Evolutionary conservation across 2,329 filamentous ascomycete genomes (phyloP).

Genomic region (Diaporthe ilicicola): DNA sequence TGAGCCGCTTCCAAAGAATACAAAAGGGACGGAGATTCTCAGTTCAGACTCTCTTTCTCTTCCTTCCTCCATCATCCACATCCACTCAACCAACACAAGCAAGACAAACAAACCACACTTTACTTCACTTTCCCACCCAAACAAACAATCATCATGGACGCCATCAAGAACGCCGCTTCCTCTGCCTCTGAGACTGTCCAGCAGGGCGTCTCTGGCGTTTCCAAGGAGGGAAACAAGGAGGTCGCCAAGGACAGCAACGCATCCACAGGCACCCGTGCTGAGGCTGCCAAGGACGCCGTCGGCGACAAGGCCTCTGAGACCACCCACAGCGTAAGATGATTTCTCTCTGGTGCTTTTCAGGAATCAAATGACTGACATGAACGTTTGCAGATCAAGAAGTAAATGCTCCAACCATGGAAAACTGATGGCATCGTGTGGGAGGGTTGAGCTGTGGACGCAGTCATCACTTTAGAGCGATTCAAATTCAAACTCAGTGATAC

Average conservation of each 20-base stretch:
- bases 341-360: neutral
- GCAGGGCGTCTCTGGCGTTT: slow-evolving; percentile 59
- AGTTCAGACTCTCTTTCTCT: neutral
- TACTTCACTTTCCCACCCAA: slow-evolving; percentile 20
- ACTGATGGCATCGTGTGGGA: neutral
- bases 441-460: neutral
- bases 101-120: slow-evolving; percentile 31
- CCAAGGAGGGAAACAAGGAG: slow-evolving; percentile 69
- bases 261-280: slow-evolving; percentile 48
- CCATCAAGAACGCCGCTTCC: slow-evolving; percentile 62
- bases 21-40: neutral
- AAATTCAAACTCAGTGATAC: slow-evolving; percentile 14
- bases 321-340: slow-evolving; percentile 15
- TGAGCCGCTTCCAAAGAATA: neutral
- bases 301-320: slow-evolving; percentile 16
- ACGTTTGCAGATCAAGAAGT: neutral
- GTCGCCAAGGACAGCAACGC: slow-evolving; percentile 63
- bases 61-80: neutral
- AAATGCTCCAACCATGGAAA: neutral
- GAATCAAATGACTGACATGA: neutral
- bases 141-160: slow-evolving; percentile 45
- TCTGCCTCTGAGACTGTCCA: slow-evolving; percentile 43
- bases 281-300: slow-evolving; percentile 42
- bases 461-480: slow-evolving; percentile 14
- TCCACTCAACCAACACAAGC: neutral